phyloP scores from a whole-genome alignment of 768 basidiomycete species.

The Mycena floridula region DNA sequence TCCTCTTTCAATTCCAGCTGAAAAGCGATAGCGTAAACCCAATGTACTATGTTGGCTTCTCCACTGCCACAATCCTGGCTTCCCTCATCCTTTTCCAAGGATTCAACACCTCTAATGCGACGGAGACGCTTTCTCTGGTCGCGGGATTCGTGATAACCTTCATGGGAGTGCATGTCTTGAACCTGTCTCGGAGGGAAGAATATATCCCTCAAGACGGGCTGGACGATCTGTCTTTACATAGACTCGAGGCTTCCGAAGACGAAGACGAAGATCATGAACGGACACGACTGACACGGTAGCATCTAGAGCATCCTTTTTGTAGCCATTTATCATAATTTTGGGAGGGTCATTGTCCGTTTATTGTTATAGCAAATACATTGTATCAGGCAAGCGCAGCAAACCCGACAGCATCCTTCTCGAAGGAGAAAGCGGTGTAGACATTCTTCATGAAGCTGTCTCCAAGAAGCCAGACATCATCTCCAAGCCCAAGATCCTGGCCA shows the following conservation, averaged over 20 bases:
- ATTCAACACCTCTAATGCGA: slow-evolving; percentile 81
- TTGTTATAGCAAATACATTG: no score
- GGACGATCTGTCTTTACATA: no score
- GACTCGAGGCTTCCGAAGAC: no score
- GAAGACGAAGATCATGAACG: no score
- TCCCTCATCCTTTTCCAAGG: slow-evolving; percentile 97
- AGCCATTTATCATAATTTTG: no score
- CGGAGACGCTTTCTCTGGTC: slow-evolving; percentile 81
- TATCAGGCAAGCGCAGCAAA: no score
- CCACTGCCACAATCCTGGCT: slow-evolving; percentile 86
- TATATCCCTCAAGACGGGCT: no score
- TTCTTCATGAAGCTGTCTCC: slow-evolving; percentile 36
- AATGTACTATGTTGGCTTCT: slow-evolving; percentile 97
- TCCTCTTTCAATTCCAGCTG: background rate
- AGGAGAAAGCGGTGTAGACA: slow-evolving; percentile 38
- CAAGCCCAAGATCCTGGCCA: slow-evolving; percentile 27
- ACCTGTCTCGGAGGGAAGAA: slow-evolving; percentile 80
- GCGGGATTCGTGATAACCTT: slow-evolving; percentile 91
- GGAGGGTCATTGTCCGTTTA: no score
- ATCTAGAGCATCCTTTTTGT: no score
- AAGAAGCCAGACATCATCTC: slow-evolving; percentile 23
- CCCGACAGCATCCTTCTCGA: slow-evolving; percentile 26
- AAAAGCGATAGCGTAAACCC: slow-evolving; percentile 74
- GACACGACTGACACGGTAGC: no score
- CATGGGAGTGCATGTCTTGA: slow-evolving; percentile 90